phyloP scores from a whole-genome alignment of 208 protist species.

The Trypanosoma platydactyli region DNA sequence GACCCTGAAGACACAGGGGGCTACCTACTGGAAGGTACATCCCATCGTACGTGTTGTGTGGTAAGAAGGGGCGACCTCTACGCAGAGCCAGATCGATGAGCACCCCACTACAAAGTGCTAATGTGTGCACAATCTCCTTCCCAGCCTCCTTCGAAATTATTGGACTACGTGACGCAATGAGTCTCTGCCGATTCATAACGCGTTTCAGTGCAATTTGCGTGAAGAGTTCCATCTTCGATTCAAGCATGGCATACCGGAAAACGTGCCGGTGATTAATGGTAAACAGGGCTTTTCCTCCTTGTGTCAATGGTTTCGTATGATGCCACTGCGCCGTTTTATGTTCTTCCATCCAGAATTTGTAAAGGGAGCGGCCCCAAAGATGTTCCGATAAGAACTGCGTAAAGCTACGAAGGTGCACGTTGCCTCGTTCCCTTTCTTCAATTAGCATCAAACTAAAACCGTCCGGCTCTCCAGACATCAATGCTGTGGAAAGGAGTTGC shows the following conservation, averaged over 20 bases:
- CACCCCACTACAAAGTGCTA: conserved; percentile 28
- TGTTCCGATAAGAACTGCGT: conserved; percentile 41
- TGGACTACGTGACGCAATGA: background rate
- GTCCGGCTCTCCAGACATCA: conserved; percentile 63
- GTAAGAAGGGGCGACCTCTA: conserved; percentile 9
- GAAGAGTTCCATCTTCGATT: conserved; percentile 69
- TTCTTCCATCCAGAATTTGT: conserved; percentile 54
- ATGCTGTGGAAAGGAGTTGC: conserved; percentile 43
- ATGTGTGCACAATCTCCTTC: conserved; percentile 10
- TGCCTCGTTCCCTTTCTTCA: conserved; percentile 48
- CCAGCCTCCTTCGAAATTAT: background rate
- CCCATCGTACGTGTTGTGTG: conserved; percentile 43
- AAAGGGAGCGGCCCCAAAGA: conserved; percentile 37
- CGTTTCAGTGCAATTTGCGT: conserved; percentile 43
- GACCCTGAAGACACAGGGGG: conserved; percentile 35
- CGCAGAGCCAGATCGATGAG: conserved; percentile 15
- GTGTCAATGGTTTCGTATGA: conserved; percentile 31
- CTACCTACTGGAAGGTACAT: conserved; percentile 61
- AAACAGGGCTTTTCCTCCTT: conserved; percentile 30
- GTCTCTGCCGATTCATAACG: conserved; percentile 24
- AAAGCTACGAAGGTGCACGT: conserved; percentile 39
- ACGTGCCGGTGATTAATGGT: conserved; percentile 38
- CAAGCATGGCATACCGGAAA: conserved; percentile 46
- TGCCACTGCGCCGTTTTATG: conserved; percentile 81
- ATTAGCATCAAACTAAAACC: conserved; percentile 72